phyloP scores from a whole-genome alignment of 2,329 filamentous ascomycete species.

The Talaromyces piceae region DNA sequence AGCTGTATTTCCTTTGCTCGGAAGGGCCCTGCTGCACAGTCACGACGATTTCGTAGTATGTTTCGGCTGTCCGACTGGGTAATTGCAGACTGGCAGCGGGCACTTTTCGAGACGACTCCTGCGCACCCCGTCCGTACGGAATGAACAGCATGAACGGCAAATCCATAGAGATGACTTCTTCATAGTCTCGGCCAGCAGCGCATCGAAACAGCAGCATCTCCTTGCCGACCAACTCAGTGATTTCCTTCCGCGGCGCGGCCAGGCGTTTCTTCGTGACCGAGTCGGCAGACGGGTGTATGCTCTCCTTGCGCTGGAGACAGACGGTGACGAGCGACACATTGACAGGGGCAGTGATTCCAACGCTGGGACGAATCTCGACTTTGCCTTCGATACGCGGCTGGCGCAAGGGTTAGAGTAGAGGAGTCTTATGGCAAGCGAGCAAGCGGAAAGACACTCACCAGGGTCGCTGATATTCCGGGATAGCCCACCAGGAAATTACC shows the following conservation, averaged over 20 bases:
- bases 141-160: constrained; percentile 96
- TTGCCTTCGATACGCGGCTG: constrained; percentile 96
- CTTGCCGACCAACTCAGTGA: constrained; percentile 87
- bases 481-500: constrained; percentile 95
- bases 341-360: constrained; percentile 81
- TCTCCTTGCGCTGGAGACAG: constrained; percentile 85
- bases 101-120: constrained; percentile 81
- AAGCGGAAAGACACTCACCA: constrained; percentile 56
- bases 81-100: constrained; percentile 88
- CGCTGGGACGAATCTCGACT: constrained; percentile 85
- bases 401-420: constrained; percentile 16
- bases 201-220: constrained; percentile 90
- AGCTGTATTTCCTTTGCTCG: constrained; percentile 82
- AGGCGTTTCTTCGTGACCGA: constrained; percentile 88
- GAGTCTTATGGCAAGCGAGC: background rate
- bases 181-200: constrained; percentile 71
- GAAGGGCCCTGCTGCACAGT: constrained; percentile 85
- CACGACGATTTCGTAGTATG: constrained; percentile 92
- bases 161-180: constrained; percentile 91
- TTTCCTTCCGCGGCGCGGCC: constrained; percentile 81
- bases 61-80: constrained; percentile 89
- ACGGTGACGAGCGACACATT: constrained; percentile 89
- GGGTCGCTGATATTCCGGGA: constrained; percentile 91
- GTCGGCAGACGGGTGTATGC: constrained; percentile 92
- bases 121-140: constrained; percentile 82